Percentiles rank a stretch among this genome's conserved stretches.
phyloP scores from a whole-genome alignment of 2,329 filamentous ascomycete genomes.

The Purpureocillium takamizusanense region DNA sequence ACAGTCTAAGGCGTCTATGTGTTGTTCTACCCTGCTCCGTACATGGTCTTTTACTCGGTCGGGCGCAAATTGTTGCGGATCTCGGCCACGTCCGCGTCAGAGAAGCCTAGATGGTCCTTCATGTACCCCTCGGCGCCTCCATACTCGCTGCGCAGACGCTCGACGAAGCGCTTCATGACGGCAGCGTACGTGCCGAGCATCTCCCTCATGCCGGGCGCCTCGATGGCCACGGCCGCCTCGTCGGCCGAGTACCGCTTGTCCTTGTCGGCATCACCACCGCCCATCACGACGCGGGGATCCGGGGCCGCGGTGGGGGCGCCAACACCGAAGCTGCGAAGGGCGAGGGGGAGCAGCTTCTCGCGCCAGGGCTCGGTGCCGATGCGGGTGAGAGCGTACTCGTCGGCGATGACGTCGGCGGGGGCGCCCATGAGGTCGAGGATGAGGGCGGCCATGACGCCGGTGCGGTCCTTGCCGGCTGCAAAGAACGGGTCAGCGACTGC shows the following conservation, averaged over 20 bases:
- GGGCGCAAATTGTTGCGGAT: not conserved
- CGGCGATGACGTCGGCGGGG: not conserved
- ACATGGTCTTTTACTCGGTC: no score
- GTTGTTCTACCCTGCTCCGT: no score
- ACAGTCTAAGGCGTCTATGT: not conserved
- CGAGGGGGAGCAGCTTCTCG: not conserved
- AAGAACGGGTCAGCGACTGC: no score
- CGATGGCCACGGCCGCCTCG: not conserved
- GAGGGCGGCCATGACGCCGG: not conserved
- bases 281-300: no score
- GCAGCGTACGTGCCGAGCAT: not conserved
- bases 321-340: not conserved
- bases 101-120: not conserved
- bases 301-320: not conserved
- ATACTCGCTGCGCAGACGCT: not conserved
- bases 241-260: no score
- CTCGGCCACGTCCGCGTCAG: not conserved
- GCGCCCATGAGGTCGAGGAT: conserved; percentile 1
- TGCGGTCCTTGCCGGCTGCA: not conserved
- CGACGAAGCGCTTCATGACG: conserved; percentile 1
- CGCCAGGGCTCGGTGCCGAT: conserved; percentile 1
- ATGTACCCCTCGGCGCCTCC: conserved; percentile 1
- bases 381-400: conserved; percentile 1
- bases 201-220: not conserved
- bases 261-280: no score